Evolutionary conservation across 352 stramenopile species (phyloP), one percentile per base, ranked within the genome.

Genomic region (Globisporangium canariense): DNA sequence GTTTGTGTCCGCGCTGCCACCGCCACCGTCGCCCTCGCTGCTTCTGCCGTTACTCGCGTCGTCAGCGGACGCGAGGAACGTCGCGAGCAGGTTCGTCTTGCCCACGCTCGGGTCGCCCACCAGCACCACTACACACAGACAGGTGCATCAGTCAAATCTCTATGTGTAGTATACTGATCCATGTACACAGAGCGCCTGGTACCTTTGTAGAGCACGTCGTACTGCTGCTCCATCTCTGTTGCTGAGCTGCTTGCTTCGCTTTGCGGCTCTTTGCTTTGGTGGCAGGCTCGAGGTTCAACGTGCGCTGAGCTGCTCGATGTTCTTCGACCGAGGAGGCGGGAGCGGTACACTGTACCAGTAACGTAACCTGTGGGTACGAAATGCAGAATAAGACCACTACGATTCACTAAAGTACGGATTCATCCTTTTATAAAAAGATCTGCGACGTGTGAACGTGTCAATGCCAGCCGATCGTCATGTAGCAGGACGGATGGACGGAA

Each of bases 11-110:
- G 4, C 18, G 20, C 32, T 36, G 7, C 8, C 16, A 16, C 25
- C 13, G 25, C 16, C 16, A 16, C 25, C 7, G 25, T 16, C 16
- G 49, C 25, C 25, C 13, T 55, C 43, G 43, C 43, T 49, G 43
- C 16, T 55, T 5, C 49, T 57, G 6, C 43, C 18, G 20, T 58
- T 58, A 22, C 51, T 58, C 32, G 65, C 65, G 46, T 62, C 56
- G 10, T 74, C 70, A n/a, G 85, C 69, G 5, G 69, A 60, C 0
- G 79, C 69, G 60, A 95, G 63, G 75, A 98, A 83, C 63, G 84
- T 76, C 67, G 79, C 81, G 22, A 98, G 84, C 20, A 98, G 76
- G 64, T 92, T 97, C 13, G 83, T 97, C 69, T 98, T 98, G 46
- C 91, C 91, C 11, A 98, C 91, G n/a, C 81, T 89, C 0, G 82